Base-by-base conservation (phyloP, 139 green algal species). In the Coelastrella sp. region DNA sequence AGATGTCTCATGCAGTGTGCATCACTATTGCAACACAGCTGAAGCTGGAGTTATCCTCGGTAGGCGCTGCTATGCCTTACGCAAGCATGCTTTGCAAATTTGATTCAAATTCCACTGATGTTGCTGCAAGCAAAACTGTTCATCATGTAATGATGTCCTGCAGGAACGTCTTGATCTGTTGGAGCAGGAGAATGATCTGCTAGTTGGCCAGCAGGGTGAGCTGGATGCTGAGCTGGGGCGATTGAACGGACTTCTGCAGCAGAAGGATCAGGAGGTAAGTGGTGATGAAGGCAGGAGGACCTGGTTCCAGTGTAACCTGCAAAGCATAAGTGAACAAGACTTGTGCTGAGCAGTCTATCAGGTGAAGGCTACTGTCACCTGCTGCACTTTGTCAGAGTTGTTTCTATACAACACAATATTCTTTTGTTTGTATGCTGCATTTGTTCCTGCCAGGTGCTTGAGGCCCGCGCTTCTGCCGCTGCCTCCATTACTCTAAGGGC, bases 171-270 rank as follows among this genome's bases (percentile, higher is more conserved):
- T 87, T 9, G 68, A 82, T 15, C 75, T 88, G 74, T 57, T 85
- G 27, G 83, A 87, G 53, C 53, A 86, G 34, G 90, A 93, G 86
- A 93, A 93, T 40, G 87, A 93, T 63, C 85, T 93, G 84, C 83
- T 93, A n/a, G 2, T 91, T 15, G 19, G 63, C 25, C 86, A 91
- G 48, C 85, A 90, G 88, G 41, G 30, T 13, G 84, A 88, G 43
- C 69, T 91, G 72, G 88, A 93, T 23, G 48, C 19, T 19, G 90
- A 93, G 86, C 66, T 93, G 40, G 59, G 84, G 67, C 88, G 88
- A 17, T 85, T 92, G 32, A 80, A 85, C 32, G 19, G 25, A 2
- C 69, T 83, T 72, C 73, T 90, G 75, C 48, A 86, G 53, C 75
- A 80, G 17, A 59, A 77, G 9, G 53, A 73, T n/a, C 53, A 69